Evolutionary conservation across 495 filamentous ascomycete species (phyloP).

Genomic region (Letharia columbiana): DNA sequence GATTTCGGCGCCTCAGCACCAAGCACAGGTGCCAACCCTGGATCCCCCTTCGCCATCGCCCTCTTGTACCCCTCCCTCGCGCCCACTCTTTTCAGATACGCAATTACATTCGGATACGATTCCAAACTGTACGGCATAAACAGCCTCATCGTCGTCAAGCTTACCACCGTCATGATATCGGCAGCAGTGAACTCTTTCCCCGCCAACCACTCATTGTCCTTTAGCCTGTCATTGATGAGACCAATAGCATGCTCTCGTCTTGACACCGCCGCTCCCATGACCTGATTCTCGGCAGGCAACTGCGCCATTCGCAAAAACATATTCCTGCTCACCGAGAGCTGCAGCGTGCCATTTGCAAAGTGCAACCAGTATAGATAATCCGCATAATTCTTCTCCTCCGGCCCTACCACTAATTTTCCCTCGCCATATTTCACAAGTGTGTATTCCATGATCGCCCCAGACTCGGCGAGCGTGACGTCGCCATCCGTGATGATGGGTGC

Average conservation of each 20-base stretch:
- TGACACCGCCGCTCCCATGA: conserved; percentile 19
- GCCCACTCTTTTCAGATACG: conserved; percentile 38
- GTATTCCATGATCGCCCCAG: conserved; percentile 48
- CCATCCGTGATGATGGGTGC: conserved; percentile 51
- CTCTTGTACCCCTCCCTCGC: conserved; percentile 35
- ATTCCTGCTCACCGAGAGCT: conserved; percentile 30
- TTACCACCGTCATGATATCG: conserved; percentile 50
- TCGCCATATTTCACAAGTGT: conserved; percentile 43
- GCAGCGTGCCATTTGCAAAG: conserved; percentile 49
- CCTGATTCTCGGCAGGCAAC: conserved; percentile 12
- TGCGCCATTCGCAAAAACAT: conserved; percentile 7
- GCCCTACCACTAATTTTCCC: conserved; percentile 35
- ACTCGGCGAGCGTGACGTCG: conserved; percentile 45
- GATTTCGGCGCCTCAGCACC: conserved; percentile 25
- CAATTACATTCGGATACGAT: conserved; percentile 36
- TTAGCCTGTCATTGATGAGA: conserved; percentile 39
- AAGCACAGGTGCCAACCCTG: conserved; percentile 30
- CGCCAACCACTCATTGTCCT: conserved; percentile 44
- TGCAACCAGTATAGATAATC: conserved; percentile 56
- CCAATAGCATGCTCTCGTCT: conserved; percentile 26
- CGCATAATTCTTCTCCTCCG: conserved; percentile 39
- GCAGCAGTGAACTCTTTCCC: conserved; percentile 52
- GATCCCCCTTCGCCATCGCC: conserved; percentile 42
- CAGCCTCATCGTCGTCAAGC: conserved; percentile 47
- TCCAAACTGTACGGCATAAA: conserved; percentile 40